These are phyloP conservation scores for Metschnikowia kunwiensis DNA, from an alignment of 805 yeast species.

Conservation along the genomic window DNA sequence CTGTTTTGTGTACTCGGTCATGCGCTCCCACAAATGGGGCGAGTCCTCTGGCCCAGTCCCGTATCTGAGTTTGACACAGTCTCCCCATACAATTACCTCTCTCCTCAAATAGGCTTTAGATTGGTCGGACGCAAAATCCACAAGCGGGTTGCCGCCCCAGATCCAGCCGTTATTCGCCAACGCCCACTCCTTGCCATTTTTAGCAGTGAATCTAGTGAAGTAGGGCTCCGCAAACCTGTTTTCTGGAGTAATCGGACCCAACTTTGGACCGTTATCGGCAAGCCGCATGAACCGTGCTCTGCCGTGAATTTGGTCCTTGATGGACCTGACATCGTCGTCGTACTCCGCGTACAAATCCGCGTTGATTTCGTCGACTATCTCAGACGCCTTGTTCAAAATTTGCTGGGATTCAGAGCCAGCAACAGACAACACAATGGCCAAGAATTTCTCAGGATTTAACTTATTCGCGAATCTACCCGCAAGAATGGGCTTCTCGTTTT, in stretches of 20 bases:
- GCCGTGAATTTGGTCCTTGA: conserved; percentile 66
- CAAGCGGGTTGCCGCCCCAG: conserved; percentile 93
- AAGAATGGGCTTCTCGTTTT: conserved; percentile 42
- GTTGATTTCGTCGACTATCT: conserved; percentile 74
- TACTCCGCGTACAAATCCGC: conserved; percentile 66
- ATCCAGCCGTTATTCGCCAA: conserved; percentile 98
- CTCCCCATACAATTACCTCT: conserved; percentile 97
- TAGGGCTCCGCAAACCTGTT: conserved; percentile 79
- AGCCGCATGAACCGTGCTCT: conserved; percentile 74
- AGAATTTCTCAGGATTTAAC: conserved; percentile 50
- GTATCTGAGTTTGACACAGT: conserved; percentile 89
- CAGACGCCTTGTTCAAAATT: conserved; percentile 36
- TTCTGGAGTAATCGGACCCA: conserved; percentile 56
- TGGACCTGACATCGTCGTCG: conserved; percentile 67
- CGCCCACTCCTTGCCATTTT: conserved; percentile 58
- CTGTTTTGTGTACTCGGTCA: conserved; percentile 69
- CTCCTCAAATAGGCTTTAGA: conserved; percentile 83
- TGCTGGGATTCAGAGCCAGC: conserved; percentile 20
- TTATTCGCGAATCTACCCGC: conserved; percentile 52
- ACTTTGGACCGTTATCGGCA: conserved; percentile 76
- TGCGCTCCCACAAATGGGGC: conserved; percentile 84
- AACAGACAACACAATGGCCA: conserved; percentile 45
- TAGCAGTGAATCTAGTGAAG: conserved; percentile 66
- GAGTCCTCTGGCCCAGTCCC: conserved; percentile 78
- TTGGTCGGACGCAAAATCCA: conserved; percentile 82